These are phyloP conservation scores for Kandelia obovata DNA, from an alignment of 345 rosid species.

Conservation along the genomic window DNA sequence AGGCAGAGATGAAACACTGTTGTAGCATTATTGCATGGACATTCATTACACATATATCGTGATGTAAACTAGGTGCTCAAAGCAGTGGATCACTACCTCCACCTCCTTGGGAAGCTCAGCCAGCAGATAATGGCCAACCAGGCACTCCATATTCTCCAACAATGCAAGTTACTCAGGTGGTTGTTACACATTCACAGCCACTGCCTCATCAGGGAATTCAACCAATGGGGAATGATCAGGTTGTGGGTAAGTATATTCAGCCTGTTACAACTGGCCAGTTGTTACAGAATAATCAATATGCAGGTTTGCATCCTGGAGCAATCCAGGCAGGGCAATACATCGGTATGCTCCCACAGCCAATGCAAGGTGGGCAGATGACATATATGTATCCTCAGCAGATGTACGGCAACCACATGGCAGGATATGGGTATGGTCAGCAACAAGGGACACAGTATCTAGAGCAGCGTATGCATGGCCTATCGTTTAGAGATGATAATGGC, in stretches of 20 bases:
- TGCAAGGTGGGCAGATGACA: slow-evolving; percentile 47
- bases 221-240: slow-evolving; percentile 45
- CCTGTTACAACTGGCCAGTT: slow-evolving; percentile 41
- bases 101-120: slow-evolving; percentile 96
- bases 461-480: slow-evolving; percentile 62
- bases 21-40: neutral
- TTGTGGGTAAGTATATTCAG: slow-evolving; percentile 59
- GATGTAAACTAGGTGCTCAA: slow-evolving; percentile 52
- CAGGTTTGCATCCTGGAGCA: slow-evolving; percentile 43
- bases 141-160: slow-evolving; percentile 59
- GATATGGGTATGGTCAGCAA: slow-evolving; percentile 69
- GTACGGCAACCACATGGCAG: slow-evolving; percentile 63
- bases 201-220: slow-evolving; percentile 46
- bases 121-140: slow-evolving; percentile 52
- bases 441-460: slow-evolving; percentile 59
- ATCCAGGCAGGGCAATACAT: slow-evolving; percentile 56
- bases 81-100: slow-evolving; percentile 65
- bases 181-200: slow-evolving; percentile 43
- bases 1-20: neutral
- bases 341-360: slow-evolving; percentile 51
- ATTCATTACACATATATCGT: slow-evolving; percentile 18
- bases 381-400: slow-evolving; percentile 59
- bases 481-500: slow-evolving; percentile 22
- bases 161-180: slow-evolving; percentile 52
- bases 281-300: slow-evolving; percentile 38